Evolutionary conservation across 2,329 filamentous ascomycete species (phyloP).

Genomic region (Graphiopsis chlorocephala): DNA sequence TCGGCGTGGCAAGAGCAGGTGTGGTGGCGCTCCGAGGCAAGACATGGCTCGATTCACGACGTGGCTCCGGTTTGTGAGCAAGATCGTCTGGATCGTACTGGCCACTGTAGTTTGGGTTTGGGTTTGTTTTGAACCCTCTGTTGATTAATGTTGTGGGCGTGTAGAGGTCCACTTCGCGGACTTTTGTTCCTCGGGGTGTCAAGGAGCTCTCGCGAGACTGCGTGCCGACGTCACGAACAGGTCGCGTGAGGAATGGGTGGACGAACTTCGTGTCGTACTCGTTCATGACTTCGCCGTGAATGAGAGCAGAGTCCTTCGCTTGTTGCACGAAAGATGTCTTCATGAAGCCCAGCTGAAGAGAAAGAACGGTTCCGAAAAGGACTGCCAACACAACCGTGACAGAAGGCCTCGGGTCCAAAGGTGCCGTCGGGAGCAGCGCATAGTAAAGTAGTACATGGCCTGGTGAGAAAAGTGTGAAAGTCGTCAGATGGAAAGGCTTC

Average conservation of each 20-base stretch:
- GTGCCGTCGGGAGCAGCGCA: slow-evolving; percentile 75
- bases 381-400: slow-evolving; percentile 81
- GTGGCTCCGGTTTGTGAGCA: slow-evolving; percentile 21
- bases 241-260: slow-evolving; percentile 79
- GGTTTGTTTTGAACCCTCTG: slow-evolving; percentile 74
- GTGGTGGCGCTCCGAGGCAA: slow-evolving; percentile 13
- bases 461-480: slow-evolving; percentile 90
- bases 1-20: slow-evolving; percentile 21
- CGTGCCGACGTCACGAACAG: slow-evolving; percentile 74
- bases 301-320: slow-evolving; percentile 75
- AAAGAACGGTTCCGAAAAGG: slow-evolving; percentile 71
- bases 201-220: slow-evolving; percentile 59
- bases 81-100: slow-evolving; percentile 62
- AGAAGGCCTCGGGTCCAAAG: slow-evolving; percentile 76
- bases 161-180: slow-evolving; percentile 58
- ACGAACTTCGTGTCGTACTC: slow-evolving; percentile 98
- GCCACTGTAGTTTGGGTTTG: slow-evolving; percentile 75
- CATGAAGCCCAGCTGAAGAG: slow-evolving; percentile 71
- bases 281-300: slow-evolving; percentile 87
- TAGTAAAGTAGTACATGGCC: slow-evolving; percentile 89
- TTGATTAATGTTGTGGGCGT: slow-evolving; percentile 64
- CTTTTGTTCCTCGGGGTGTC: slow-evolving; percentile 30
- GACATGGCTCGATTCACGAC: slow-evolving; percentile 23
- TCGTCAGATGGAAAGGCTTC: slow-evolving; percentile 72
- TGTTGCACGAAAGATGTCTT: slow-evolving; percentile 77